Conservation (phyloP, 805 yeast species). For the Aciculoconidium aculeatum region DNA sequence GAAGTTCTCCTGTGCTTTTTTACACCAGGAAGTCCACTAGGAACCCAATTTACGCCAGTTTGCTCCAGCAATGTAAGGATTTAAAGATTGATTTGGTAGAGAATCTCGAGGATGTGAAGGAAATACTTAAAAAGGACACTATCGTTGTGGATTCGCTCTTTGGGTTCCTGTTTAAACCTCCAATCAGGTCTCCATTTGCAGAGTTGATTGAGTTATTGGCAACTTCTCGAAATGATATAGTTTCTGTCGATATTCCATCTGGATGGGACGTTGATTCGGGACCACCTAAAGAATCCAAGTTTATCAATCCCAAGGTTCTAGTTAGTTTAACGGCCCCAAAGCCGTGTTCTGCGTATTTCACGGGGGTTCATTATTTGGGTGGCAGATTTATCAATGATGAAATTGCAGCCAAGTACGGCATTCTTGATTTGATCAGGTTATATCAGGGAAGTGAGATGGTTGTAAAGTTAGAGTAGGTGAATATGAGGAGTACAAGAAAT, state of each 20-base stretch:
- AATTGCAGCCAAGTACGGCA: slow-evolving; percentile 69
- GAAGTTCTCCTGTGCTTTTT: slow-evolving; percentile 63
- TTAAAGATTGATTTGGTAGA: slow-evolving; percentile 57
- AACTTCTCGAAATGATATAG: slow-evolving; percentile 51
- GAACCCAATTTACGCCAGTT: slow-evolving; percentile 50
- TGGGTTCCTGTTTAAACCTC: slow-evolving; percentile 92
- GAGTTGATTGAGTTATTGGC: slow-evolving; percentile 25
- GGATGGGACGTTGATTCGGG: slow-evolving; percentile 97
- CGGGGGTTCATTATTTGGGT: slow-evolving; percentile 65
- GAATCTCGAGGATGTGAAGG: slow-evolving; percentile 27
- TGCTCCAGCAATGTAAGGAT: slow-evolving; percentile 61
- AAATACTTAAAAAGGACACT: slow-evolving; percentile 5
- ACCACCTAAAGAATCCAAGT: slow-evolving; percentile 40
- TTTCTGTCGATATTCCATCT: slow-evolving; percentile 87
- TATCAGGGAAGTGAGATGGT: slow-evolving; percentile 32
- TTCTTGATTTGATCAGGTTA: slow-evolving; percentile 38
- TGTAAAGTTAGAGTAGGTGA: slow-evolving; percentile 26
- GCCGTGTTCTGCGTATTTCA: slow-evolving; percentile 61
- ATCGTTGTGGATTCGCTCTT: slow-evolving; percentile 71
- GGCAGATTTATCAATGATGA: slow-evolving; percentile 73
- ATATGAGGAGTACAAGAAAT: neutral
- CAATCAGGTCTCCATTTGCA: slow-evolving; percentile 74
- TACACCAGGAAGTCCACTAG: slow-evolving; percentile 65
- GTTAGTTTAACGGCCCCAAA: slow-evolving; percentile 93
- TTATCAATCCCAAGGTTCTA: slow-evolving; percentile 61